These are phyloP conservation scores for Wickerhamomyces chambardii DNA, from an alignment of 805 yeast species.

Conservation along the genomic window DNA sequence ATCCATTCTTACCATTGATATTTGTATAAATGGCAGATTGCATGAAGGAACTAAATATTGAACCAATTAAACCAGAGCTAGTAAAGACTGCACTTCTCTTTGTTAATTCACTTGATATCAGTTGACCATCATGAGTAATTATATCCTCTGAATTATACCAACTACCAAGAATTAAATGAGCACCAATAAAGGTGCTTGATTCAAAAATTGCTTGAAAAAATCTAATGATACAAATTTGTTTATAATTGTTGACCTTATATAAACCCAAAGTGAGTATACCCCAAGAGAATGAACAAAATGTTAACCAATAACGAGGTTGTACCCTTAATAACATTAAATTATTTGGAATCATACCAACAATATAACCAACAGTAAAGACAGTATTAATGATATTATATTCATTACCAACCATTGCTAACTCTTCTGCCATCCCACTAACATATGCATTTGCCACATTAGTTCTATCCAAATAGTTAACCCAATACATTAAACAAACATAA, in stretches of 20 bases:
- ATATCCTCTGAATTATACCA: slow-evolving; percentile 36
- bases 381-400: slow-evolving; percentile 45
- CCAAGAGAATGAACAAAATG: slow-evolving; percentile 48
- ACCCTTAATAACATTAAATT: slow-evolving; percentile 41
- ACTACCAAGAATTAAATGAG: slow-evolving; percentile 43
- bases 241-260: slow-evolving; percentile 35
- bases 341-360: slow-evolving; percentile 54
- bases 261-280: slow-evolving; percentile 43
- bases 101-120: slow-evolving; percentile 30
- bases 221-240: slow-evolving; percentile 45
- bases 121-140: slow-evolving; percentile 11
- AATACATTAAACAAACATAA: slow-evolving; percentile 13
- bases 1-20: slow-evolving; percentile 37
- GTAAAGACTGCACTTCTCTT: slow-evolving; percentile 47
- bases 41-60: slow-evolving; percentile 46
- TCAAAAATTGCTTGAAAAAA: slow-evolving; percentile 57
- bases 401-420: slow-evolving; percentile 34
- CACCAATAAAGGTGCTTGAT: slow-evolving; percentile 45
- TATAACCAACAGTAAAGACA: slow-evolving; percentile 51
- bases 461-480: slow-evolving; percentile 49
- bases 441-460: slow-evolving; percentile 49
- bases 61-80: slow-evolving; percentile 43
- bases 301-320: slow-evolving; percentile 48
- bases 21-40: slow-evolving; percentile 42
- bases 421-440: slow-evolving; percentile 62